phyloP scores from a whole-genome alignment of 1,139 yeast species.

The Lodderomyces parapsilosis region DNA sequence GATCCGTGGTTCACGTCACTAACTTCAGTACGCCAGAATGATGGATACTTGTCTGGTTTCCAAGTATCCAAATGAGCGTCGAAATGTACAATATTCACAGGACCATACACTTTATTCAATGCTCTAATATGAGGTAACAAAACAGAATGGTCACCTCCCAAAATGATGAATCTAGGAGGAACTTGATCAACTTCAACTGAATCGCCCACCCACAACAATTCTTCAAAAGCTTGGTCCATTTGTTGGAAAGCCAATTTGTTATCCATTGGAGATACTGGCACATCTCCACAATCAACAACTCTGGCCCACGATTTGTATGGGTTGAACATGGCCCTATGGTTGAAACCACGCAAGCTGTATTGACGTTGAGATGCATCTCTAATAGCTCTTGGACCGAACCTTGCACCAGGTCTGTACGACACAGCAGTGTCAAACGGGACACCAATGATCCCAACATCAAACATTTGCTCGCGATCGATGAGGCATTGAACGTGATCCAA shows the following conservation, averaged over 20 bases:
- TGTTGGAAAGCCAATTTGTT: constrained; percentile 65
- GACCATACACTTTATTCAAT: constrained; percentile 57
- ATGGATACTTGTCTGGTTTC: constrained; percentile 66
- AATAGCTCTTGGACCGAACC: constrained; percentile 79
- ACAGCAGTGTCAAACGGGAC: constrained; percentile 80
- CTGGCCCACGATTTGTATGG: constrained; percentile 70
- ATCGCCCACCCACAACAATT: constrained; percentile 34
- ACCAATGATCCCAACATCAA: constrained; percentile 69
- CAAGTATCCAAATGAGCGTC: constrained; percentile 83
- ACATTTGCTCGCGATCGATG: constrained; percentile 41
- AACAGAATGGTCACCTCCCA: constrained; percentile 81
- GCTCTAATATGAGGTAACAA: constrained; percentile 70
- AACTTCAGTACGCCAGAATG: constrained; percentile 68
- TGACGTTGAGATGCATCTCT: constrained; percentile 75
- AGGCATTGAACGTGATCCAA: constrained; percentile 59
- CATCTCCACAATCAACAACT: constrained; percentile 76
- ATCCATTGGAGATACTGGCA: constrained; percentile 79
- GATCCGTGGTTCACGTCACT: constrained; percentile 74
- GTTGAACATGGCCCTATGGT: constrained; percentile 61
- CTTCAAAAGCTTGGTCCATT: constrained; percentile 68
- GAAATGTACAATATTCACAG: constrained; percentile 67
- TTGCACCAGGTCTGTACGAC: constrained; percentile 71
- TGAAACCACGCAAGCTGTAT: constrained; percentile 62
- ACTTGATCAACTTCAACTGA: constrained; percentile 20
- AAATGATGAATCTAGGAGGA: constrained; percentile 64